Evolutionary conservation across 106 monocot genomes (phyloP), one percentile per base, ranked within the genome.

Genomic region (Hemerocallis citrina): DNA sequence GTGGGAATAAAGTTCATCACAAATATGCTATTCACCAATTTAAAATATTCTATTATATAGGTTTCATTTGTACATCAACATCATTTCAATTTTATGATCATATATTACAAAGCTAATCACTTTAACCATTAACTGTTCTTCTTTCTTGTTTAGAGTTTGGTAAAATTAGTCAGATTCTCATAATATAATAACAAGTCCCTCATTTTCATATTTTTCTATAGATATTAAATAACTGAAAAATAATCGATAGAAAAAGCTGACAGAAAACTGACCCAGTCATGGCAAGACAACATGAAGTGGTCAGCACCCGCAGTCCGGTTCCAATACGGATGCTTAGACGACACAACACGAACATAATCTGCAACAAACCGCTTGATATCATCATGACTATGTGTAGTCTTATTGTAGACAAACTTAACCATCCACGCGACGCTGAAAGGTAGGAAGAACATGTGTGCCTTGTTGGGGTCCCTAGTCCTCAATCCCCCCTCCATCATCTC

Each of bases 201-300:
- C n/a, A n/a, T n/a, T n/a, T n/a, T n/a, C n/a, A n/a, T n/a, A n/a
- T n/a, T n/a, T n/a, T n/a, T n/a, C n/a, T n/a, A n/a, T n/a, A n/a
- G n/a, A n/a, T n/a, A n/a, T n/a, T n/a, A 54, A 54, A 29, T 29
- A 9, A 8, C 22, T 19, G 8, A 10, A 54, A 29, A 54, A 29
- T 54, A 21, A 54, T 32, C 46, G 12, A 27, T 38, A 1, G 0
- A 13, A 16, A 10, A 20, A n/a, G n/a, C n/a, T n/a, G n/a, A n/a
- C n/a, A n/a, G n/a, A n/a, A 6, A 31, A 64, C 57, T 20, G 46
- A 77, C 82, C 82, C 82, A 82, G 25, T 82, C 82, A 50, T 82
- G 82, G 73, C 82, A 82, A 39, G 82, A 77, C 34, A 82, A 70
- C 82, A 82, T 82, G 73, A 82, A 82, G 43, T 82, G 82, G 52